Percentiles rank a stretch among this genome's conserved stretches.
Evolutionary conservation across 2,329 filamentous ascomycete species (phyloP).

Genomic region (Colletotrichum falcatum): DNA sequence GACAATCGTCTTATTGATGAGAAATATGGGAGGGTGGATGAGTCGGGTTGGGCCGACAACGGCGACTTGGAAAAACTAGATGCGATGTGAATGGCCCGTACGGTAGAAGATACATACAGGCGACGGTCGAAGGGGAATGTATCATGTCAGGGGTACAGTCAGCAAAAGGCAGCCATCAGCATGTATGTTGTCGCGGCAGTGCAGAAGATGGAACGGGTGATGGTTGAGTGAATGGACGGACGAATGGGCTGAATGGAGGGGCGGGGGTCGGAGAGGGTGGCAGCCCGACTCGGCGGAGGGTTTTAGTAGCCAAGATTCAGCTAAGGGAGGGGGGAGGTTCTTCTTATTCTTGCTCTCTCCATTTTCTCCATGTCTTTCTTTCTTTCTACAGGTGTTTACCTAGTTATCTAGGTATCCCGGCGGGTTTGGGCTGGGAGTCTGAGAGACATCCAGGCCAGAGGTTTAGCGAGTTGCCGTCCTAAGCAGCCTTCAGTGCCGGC

Average conservation of each 20-base stretch:
- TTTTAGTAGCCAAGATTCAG: not conserved
- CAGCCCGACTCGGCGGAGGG: constrained; percentile 15
- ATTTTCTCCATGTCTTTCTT: not conserved
- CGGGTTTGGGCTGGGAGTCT: not conserved
- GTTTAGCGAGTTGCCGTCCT: not conserved
- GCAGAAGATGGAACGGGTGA: not conserved
- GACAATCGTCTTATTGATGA: not conserved
- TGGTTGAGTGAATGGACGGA: not conserved
- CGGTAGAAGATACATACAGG: too few relatives aligned
- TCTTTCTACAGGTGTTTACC: too few relatives aligned
- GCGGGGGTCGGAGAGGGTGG: not conserved
- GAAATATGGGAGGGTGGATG: constrained; percentile 14
- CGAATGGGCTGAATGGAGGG: constrained; percentile 12
- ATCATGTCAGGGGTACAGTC: constrained; percentile 16
- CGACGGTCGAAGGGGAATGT: not conserved
- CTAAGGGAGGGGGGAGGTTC: too few relatives aligned
- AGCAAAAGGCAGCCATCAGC: constrained; percentile 4
- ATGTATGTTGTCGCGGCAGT: not conserved
- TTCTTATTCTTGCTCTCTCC: not conserved
- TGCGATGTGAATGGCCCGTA: not conserved
- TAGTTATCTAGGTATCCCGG: too few relatives aligned
- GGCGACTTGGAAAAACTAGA: not conserved
- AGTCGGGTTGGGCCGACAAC: not conserved
- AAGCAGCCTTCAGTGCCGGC: not conserved
- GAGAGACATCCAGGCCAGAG: not conserved